Conservation (phyloP, 345 rosid species). For the Punica granatum region DNA sequence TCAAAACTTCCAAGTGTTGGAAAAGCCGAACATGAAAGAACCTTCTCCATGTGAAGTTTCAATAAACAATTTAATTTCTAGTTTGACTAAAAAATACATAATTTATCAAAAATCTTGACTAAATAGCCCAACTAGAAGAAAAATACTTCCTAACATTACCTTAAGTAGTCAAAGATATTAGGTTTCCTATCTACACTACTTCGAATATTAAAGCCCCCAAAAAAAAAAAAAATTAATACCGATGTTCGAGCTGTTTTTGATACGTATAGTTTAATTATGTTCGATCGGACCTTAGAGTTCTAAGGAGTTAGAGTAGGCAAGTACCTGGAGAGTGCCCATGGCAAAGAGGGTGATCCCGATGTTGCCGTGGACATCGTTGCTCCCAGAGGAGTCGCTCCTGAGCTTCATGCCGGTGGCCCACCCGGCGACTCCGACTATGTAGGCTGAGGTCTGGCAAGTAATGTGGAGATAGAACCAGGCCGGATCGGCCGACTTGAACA, state of each 20-base stretch:
- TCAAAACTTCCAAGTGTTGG: neutral
- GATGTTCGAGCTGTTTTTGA: neutral
- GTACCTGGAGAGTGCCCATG: conserved; percentile 23
- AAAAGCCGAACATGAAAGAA: neutral
- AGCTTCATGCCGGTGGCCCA: conserved; percentile 24
- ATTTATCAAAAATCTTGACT: too few species aligned
- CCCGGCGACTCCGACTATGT: conserved; percentile 19
- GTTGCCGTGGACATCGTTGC: conserved; percentile 13
- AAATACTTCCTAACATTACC: neutral
- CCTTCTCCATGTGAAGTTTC: neutral
- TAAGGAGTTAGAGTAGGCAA: neutral
- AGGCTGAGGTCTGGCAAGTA: conserved; percentile 20
- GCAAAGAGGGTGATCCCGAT: conserved; percentile 19
- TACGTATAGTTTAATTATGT: too few species aligned
- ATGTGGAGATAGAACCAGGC: conserved; percentile 29
- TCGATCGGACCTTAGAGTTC: too few species aligned
- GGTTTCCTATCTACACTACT: neutral
- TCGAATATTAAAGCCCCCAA: too few species aligned
- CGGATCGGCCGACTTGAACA: conserved; percentile 21
- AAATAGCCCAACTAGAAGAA: neutral
- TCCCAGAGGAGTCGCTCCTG: conserved; percentile 5
- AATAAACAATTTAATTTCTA: neutral
- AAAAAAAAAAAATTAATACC: too few species aligned
- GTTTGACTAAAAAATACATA: too few species aligned
- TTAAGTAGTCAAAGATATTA: too few species aligned